Base-by-base conservation (phyloP, 371 early-diverging fungal genomes). In the Blakeslea trispora region DNA sequence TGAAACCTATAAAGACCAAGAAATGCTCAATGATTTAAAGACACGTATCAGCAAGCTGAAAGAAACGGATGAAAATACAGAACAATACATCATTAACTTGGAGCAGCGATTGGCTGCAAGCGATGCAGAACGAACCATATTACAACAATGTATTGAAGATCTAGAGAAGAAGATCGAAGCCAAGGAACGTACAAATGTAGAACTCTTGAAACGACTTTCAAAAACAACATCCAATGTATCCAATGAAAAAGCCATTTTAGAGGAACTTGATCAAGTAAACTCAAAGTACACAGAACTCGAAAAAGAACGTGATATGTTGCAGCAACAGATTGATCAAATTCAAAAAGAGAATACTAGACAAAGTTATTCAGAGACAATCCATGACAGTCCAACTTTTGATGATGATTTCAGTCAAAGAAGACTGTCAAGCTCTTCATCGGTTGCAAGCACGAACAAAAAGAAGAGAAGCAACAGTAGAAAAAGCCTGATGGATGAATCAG, bases 1-100 rank as follows among this genome's bases (percentile, higher is more conserved):
- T 19, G 62, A 59, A 18, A 57, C 62, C 1, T 28, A 57, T 15
- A 62, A 63, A 19, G 72, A 73, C 37, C 71, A 73, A 45, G 61
- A 58, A 44, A 47, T 59, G 54, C 68, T 68, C 34, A 66, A 57
- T 9, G 74, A 69, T 10, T 44, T 76, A 9, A 63, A 60, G 35
- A 55, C 44, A 1, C 53, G 61, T 9, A 64, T 76, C 19, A 41
- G 60, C 39, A 73, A 76, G 39, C 46, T 72, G 11, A 55, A 55
- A 11, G 76, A 76, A 47, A 63, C 64, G 6, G 73, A 72, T 32
- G 59, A 69, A 35, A 68, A 61, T 14, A 68, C 71, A 0, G 76
- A 76, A 42, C 64, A 66, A 22, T 74, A 76, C 52, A 73, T 76
- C 31, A 45, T 46, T 17, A 55, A 57, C 23, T 56, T 76, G 13